Percentiles rank a stretch among this genome's conserved stretches.
Evolutionary conservation across 2,329 filamentous ascomycete genomes (phyloP).

Genomic region (Aspergillus luchuensis): DNA sequence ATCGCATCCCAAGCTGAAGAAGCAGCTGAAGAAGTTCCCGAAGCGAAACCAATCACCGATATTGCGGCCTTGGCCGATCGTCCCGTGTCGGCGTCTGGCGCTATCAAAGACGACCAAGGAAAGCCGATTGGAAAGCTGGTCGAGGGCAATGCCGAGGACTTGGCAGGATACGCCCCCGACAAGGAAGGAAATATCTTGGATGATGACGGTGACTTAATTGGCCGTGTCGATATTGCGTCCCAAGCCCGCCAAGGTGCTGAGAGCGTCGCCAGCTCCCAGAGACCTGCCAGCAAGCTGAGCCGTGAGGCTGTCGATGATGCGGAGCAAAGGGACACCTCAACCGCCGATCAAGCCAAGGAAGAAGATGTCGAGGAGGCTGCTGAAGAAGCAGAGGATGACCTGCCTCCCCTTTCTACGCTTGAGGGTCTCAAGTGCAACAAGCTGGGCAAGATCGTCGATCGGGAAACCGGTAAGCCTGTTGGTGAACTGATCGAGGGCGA

Average conservation of each 20-base stretch:
- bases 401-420: constrained; percentile 39
- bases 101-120: constrained; percentile 51
- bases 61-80: constrained; percentile 40
- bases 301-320: constrained; percentile 52
- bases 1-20: constrained; percentile 41
- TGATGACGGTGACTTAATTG: constrained; percentile 40
- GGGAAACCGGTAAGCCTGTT: constrained; percentile 47
- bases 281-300: constrained; percentile 30
- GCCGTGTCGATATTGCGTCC: constrained; percentile 36
- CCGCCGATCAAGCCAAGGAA: constrained; percentile 48
- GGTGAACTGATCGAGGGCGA: constrained; percentile 65
- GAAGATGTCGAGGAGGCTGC: constrained; percentile 19
- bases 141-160: constrained; percentile 44
- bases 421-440: constrained; percentile 48
- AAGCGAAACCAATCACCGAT: constrained; percentile 17
- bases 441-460: constrained; percentile 47
- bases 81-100: constrained; percentile 56
- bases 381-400: constrained; percentile 35
- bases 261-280: constrained; percentile 12
- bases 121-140: constrained; percentile 42
- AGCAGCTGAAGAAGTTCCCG: constrained; percentile 8
- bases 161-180: constrained; percentile 43
- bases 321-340: constrained; percentile 53
- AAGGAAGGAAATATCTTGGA: constrained; percentile 39
- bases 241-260: constrained; percentile 45